These are phyloP conservation scores for Hibiscus syriacus DNA, from an alignment of 345 rosid genomes.

Conservation along the genomic window DNA sequence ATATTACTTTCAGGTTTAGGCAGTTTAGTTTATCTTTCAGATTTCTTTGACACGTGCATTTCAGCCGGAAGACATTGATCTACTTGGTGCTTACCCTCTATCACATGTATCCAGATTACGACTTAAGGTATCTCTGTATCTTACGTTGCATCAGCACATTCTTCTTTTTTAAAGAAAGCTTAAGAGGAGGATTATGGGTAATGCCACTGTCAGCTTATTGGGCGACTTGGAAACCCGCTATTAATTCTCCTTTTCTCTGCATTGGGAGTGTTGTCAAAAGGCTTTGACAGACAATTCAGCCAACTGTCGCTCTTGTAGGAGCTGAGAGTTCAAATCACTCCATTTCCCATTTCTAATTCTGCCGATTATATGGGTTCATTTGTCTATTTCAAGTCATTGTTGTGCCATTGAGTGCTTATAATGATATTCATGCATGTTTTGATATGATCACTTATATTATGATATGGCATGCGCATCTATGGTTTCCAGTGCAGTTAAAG, in stretches of 20 bases:
- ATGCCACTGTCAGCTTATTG: slow-evolving; percentile 87
- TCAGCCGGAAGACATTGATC: slow-evolving; percentile 94
- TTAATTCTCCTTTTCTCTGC: slow-evolving; percentile 43
- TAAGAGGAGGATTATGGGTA: slow-evolving; percentile 88
- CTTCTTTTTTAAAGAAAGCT: slow-evolving; percentile 4
- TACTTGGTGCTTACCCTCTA: slow-evolving; percentile 91
- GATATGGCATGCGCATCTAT: slow-evolving; percentile 29
- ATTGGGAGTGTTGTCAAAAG: slow-evolving; percentile 99
- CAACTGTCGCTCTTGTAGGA: slow-evolving; percentile 79
- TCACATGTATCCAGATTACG: slow-evolving; percentile 93
- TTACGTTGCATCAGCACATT: slow-evolving; percentile 7
- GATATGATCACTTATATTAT: slow-evolving; percentile 21
- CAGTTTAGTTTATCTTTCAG: background rate
- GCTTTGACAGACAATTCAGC: slow-evolving; percentile 84
- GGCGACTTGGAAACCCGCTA: slow-evolving; percentile 95
- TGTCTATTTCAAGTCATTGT: background rate
- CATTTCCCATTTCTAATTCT: slow-evolving; percentile 57
- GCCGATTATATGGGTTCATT: slow-evolving; percentile 11
- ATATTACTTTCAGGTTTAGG: slow-evolving; percentile 8
- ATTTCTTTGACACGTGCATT: slow-evolving; percentile 26
- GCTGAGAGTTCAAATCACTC: slow-evolving; percentile 99
- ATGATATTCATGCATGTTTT: background rate
- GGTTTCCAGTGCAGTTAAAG: slow-evolving; percentile 75
- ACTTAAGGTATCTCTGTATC: slow-evolving; percentile 73
- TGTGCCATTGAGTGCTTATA: background rate